phyloP scores from a whole-genome alignment of 305 asterid genomes.

The Fraxinus floribunda region DNA sequence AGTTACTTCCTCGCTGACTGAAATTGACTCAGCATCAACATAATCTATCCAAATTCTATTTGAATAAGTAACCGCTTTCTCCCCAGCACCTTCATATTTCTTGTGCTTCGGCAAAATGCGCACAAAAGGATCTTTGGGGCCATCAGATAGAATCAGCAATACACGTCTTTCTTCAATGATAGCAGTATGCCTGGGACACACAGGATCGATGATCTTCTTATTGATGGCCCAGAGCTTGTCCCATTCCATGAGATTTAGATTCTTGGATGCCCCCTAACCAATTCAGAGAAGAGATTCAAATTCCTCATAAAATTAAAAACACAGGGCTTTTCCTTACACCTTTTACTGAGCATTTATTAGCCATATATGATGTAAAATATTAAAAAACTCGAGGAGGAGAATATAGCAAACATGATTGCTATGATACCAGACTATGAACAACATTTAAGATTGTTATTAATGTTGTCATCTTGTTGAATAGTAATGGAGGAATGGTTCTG shows the following conservation, averaged over 20 bases:
- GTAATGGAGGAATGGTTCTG: neutral
- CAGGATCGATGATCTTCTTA: conserved; percentile 90
- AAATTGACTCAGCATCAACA: conserved; percentile 74
- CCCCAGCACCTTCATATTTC: conserved; percentile 89
- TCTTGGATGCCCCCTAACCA: conserved; percentile 91
- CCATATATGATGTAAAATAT: neutral
- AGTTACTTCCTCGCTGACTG: conserved; percentile 75
- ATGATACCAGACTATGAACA: neutral
- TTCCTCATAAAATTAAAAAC: conserved; percentile 6
- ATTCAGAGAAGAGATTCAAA: conserved; percentile 12
- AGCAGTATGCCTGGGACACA: conserved; percentile 94
- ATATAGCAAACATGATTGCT: neutral
- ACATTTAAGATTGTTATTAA: neutral
- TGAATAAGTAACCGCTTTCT: conserved; percentile 68
- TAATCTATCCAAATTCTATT: conserved; percentile 78
- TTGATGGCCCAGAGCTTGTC: conserved; percentile 96
- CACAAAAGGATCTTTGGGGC: conserved; percentile 67
- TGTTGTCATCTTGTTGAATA: neutral
- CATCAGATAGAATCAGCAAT: conserved; percentile 62
- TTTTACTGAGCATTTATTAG: neutral
- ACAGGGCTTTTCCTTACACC: neutral
- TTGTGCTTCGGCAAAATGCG: conserved; percentile 78
- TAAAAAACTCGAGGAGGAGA: neutral
- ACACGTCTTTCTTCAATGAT: conserved; percentile 61
- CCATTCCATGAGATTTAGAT: conserved; percentile 98